Percentiles rank a stretch among this genome's conserved stretches.
phyloP scores from a whole-genome alignment of 1,139 yeast species.

The Sugiyamaella grinbergsii region DNA sequence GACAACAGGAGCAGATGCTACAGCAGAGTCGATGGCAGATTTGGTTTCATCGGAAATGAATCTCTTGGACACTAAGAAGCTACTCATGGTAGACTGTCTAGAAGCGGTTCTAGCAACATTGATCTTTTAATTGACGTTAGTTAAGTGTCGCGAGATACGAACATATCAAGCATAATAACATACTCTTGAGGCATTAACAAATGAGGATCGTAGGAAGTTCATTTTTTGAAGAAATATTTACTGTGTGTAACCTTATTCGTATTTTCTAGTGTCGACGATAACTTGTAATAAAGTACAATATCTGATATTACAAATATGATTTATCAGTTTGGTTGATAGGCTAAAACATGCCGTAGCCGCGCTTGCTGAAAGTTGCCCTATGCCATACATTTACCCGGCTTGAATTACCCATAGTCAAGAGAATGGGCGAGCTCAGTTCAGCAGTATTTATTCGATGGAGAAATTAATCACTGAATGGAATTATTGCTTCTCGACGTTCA shows the following conservation, averaged over 20 bases:
- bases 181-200: slow-evolving; percentile 14
- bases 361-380: too few species aligned
- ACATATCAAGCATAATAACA: neutral
- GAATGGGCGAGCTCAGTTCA: too few species aligned
- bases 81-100: neutral
- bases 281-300: too few species aligned
- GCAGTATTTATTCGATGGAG: too few species aligned
- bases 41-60: slow-evolving; percentile 75
- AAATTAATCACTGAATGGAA: too few species aligned
- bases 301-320: slow-evolving; percentile 1
- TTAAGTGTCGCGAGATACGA: neutral
- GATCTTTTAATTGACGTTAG: neutral
- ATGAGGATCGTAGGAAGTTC: slow-evolving; percentile 12
- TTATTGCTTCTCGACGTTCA: neutral
- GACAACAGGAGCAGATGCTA: slow-evolving; percentile 88
- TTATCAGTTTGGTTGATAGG: too few species aligned
- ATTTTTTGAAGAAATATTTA: too few species aligned
- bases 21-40: slow-evolving; percentile 82
- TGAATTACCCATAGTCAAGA: too few species aligned
- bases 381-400: too few species aligned
- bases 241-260: too few species aligned
- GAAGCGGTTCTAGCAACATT: slow-evolving; percentile 2
- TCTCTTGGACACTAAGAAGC: slow-evolving; percentile 44
- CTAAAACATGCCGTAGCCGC: too few species aligned
- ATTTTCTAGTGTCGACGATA: too few species aligned